Percentiles rank a stretch among this genome's conserved stretches.
Conservation (phyloP, 2,329 filamentous ascomycete genomes). For the Fusarium scirpi region DNA sequence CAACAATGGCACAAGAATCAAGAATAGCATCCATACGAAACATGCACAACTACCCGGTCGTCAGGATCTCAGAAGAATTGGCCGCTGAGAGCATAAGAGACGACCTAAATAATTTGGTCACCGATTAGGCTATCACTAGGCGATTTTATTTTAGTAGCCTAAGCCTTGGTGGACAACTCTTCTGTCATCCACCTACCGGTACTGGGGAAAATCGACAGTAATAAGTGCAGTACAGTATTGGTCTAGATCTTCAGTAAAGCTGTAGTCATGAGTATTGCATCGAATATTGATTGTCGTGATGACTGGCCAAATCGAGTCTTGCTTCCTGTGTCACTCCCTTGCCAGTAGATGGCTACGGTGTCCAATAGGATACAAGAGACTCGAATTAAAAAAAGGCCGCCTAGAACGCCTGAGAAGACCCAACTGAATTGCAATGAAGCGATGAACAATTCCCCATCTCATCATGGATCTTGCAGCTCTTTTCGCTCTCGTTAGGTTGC, state of each 20-base stretch:
- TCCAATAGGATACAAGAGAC: conserved; percentile 27
- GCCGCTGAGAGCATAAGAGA: no score
- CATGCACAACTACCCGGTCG: conserved; percentile 6
- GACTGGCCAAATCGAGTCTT: conserved; percentile 5
- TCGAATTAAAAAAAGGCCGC: conserved; percentile 5
- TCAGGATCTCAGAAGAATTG: no score
- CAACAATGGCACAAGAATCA: conserved; percentile 26
- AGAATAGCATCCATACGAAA: conserved; percentile 32
- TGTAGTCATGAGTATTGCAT: conserved; percentile 5
- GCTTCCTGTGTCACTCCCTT: conserved; percentile 23
- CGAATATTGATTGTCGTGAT: conserved; percentile 6
- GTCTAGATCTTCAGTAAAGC: not conserved
- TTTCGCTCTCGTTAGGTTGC: not conserved
- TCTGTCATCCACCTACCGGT: not conserved
- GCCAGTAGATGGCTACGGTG: conserved; percentile 24
- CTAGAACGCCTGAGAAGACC: conserved; percentile 19
- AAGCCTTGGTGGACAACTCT: no score
- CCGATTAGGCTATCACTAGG: no score
- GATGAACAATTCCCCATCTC: not conserved
- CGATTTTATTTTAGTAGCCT: no score
- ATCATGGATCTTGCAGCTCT: conserved; percentile 22
- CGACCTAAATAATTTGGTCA: no score
- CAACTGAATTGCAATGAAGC: conserved; percentile 10
- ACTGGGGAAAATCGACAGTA: not conserved
- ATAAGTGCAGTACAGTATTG: not conserved